Base-by-base conservation (phyloP, 805 yeast species). In the Kockiozyma suomiensis region DNA sequence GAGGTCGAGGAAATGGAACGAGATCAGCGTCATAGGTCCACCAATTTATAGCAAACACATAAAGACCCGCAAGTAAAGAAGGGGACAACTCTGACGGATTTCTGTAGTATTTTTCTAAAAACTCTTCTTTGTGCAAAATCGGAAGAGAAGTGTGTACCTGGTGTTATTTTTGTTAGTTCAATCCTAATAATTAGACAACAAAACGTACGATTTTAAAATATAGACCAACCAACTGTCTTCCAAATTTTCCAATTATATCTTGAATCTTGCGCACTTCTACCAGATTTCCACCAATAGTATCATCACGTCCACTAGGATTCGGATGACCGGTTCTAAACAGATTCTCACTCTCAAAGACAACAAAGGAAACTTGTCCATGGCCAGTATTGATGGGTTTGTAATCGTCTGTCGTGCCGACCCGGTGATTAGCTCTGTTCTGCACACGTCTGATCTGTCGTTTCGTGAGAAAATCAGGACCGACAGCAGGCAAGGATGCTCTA, bases 11-110 rank as follows among this genome's bases (percentile, higher is more conserved):
- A 42, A 50, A 50, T 26, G 63, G 58, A 10, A 54, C 63, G 19
- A 64, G 56, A 19, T 69, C 70, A 10, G 64, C 54, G 23, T 67
- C 70, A 51, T 68, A 69, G 3, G 66, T 57, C 70, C 70, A 59
- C 72, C 72, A 69, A 46, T 68, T 65, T 53, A 69, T 56, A 7
- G 72, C 66, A 54, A 69, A 66, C n/a, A 64, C 64, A 40, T 65
- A 68, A 15, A 69, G 52, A 10, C 70, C 67, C 13, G 69, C 70
- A 10, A 64, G 63, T 23, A 64, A 53, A 4, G 67, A 64, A 2
- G 72, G 70, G 19, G 68, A 58, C 13, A 69, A 65, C 42, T 69
- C 72, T 30, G 59, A 66, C 7, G 66, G 59, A 33, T 59, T 61
- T 23, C 72, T 54, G 38, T 67, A 61, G 47, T 61, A 66, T 54